Evolutionary conservation across 768 basidiomycete species (phyloP).

Genomic region (Collybia sordida): DNA sequence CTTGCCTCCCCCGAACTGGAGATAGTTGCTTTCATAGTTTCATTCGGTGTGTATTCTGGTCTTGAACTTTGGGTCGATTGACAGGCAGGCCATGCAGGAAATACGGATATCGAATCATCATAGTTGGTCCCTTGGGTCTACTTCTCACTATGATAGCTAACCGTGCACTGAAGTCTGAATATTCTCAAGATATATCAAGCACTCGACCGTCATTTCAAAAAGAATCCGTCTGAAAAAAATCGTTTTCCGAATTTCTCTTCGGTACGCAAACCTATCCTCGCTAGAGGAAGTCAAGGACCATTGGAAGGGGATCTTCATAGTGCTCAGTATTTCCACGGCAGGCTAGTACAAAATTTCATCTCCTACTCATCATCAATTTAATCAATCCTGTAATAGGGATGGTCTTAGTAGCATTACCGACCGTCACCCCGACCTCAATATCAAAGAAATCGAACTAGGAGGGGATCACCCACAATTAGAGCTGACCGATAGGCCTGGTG

Average conservation of each 20-base stretch:
- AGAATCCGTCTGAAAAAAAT: constrained; percentile 47
- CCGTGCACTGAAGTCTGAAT: constrained; percentile 49
- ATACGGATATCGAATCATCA: constrained; percentile 63
- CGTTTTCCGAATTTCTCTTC: constrained; percentile 67
- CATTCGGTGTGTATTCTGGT: constrained; percentile 57
- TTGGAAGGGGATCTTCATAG: constrained; percentile 69
- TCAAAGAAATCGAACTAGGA: constrained; percentile 13
- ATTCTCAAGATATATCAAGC: constrained; percentile 75
- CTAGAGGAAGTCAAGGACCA: constrained; percentile 62
- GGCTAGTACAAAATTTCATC: constrained; percentile 34
- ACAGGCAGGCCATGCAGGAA: constrained; percentile 48
- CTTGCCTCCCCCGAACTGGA: constrained; percentile 83
- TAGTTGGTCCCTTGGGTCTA: constrained; percentile 42
- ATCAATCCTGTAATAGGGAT: constrained; percentile 44
- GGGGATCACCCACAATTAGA: constrained; percentile 44
- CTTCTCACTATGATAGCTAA: not conserved
- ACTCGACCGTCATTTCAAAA: constrained; percentile 56
- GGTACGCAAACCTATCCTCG: constrained; percentile 57
- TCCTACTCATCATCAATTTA: not conserved
- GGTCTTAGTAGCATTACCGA: constrained; percentile 61
- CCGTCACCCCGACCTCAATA: constrained; percentile 66
- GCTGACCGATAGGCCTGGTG: constrained; percentile 43
- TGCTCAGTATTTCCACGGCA: constrained; percentile 86
- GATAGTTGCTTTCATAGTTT: constrained; percentile 71
- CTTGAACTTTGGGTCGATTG: not conserved